These are phyloP conservation scores for Pyrenophora graminea DNA, from an alignment of 2,329 filamentous ascomycete genomes.

Conservation along the genomic window DNA sequence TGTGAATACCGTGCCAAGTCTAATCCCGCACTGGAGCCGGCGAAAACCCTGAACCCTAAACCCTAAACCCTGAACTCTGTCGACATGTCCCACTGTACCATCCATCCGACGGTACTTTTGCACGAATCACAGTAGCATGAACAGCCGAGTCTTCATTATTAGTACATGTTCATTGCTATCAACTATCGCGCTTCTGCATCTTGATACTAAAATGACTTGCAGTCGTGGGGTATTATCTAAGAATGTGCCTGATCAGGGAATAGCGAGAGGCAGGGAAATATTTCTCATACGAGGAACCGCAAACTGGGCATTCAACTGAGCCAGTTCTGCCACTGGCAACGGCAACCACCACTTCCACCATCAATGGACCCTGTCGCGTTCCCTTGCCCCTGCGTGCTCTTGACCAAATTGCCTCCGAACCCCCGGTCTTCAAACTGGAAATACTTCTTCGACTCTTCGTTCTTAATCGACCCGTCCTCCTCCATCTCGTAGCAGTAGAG, in stretches of 20 bases:
- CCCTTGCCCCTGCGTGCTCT: slow-evolving; percentile 53
- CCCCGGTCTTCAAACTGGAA: slow-evolving; percentile 59
- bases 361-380: slow-evolving; percentile 55
- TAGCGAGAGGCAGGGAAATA: slow-evolving; percentile 1
- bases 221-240: slow-evolving; percentile 7
- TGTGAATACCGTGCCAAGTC: neutral
- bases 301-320: slow-evolving; percentile 14
- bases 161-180: slow-evolving; percentile 2
- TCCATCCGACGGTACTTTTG: slow-evolving; percentile 3
- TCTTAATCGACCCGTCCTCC: slow-evolving; percentile 49
- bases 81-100: neutral
- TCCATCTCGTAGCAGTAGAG: slow-evolving; percentile 65
- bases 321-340: slow-evolving; percentile 65
- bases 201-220: slow-evolving; percentile 6
- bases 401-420: slow-evolving; percentile 57
- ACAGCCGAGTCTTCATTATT: neutral
- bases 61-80: neutral
- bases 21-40: neutral
- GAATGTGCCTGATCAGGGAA: neutral
- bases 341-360: slow-evolving; percentile 63
- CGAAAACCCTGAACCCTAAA: neutral
- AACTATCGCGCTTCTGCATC: neutral
- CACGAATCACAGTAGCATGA: neutral
- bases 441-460: slow-evolving; percentile 45
- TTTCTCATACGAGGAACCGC: too few species aligned